A percentile compares a stretch with the other conserved stretches of the same genome.
Evolutionary conservation across 441 rosid genomes (phyloP).

Genomic region (Populus hybrid): DNA sequence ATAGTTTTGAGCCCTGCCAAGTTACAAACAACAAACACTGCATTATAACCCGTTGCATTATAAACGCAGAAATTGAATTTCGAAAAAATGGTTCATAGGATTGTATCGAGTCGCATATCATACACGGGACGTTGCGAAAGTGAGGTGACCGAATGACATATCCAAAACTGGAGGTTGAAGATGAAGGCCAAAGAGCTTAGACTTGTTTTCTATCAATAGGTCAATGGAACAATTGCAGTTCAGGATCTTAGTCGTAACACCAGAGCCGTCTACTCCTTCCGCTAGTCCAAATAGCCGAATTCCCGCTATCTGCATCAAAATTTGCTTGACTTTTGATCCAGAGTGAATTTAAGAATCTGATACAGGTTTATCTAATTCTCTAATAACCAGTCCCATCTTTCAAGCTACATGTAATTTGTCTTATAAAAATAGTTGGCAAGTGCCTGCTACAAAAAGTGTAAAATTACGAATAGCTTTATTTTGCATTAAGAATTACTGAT

Average conservation of each 20-base stretch:
- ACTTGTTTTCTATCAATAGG: slow-evolving; percentile 62
- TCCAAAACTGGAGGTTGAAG: slow-evolving; percentile 54
- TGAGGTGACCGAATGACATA: slow-evolving; percentile 55
- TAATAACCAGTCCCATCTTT: too few species aligned
- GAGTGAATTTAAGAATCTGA: background rate
- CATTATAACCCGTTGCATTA: background rate
- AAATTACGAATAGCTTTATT: too few species aligned
- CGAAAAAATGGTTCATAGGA: background rate
- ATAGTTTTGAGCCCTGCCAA: slow-evolving; percentile 52
- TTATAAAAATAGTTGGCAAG: too few species aligned
- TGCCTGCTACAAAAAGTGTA: too few species aligned
- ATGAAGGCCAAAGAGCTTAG: slow-evolving; percentile 74
- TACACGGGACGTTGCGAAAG: slow-evolving; percentile 57
- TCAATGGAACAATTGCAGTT: slow-evolving; percentile 57
- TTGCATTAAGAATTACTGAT: too few species aligned
- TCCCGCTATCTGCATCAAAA: slow-evolving; percentile 44
- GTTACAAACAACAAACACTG: background rate
- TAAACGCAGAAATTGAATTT: background rate
- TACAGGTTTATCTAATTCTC: too few species aligned
- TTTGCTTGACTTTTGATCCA: background rate
- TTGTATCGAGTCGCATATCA: slow-evolving; percentile 3
- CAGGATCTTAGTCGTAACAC: slow-evolving; percentile 66
- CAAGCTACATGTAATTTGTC: too few species aligned
- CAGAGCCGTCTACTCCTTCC: slow-evolving; percentile 75
- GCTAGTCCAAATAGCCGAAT: slow-evolving; percentile 49